phyloP scores from a whole-genome alignment of 1,284 basidiomycete species.

The Trichosporon sp. region DNA sequence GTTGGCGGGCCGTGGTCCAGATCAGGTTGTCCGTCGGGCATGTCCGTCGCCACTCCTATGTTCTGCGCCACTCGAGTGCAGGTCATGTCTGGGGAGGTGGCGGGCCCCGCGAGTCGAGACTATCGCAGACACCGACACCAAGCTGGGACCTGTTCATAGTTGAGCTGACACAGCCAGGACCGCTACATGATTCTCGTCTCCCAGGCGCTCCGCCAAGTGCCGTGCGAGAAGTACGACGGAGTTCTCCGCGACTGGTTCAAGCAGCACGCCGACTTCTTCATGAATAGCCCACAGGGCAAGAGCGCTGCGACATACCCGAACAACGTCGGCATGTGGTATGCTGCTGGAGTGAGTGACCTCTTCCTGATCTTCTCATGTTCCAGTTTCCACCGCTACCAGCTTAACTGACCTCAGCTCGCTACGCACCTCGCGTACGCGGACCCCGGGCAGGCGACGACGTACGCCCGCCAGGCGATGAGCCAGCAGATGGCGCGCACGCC shows the following conservation, averaged over 20 bases:
- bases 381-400: too few relatives aligned
- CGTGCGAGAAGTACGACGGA: constrained; percentile 19
- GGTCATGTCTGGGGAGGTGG: neutral
- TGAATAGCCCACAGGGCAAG: constrained; percentile 36
- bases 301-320: constrained; percentile 34
- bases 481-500: constrained; percentile 23
- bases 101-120: neutral
- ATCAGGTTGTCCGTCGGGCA: too few relatives aligned
- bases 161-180: constrained; percentile 30
- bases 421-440: constrained; percentile 36
- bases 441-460: constrained; percentile 23
- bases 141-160: neutral
- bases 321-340: constrained; percentile 45
- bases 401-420: constrained; percentile 30
- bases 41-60: too few relatives aligned
- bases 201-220: constrained; percentile 34
- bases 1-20: too few relatives aligned
- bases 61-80: too few relatives aligned
- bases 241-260: constrained; percentile 37
- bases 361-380: too few relatives aligned
- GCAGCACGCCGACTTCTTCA: constrained; percentile 41
- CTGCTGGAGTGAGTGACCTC: constrained; percentile 39
- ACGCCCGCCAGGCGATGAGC: constrained; percentile 25
- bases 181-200: constrained; percentile 44
- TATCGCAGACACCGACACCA: too few relatives aligned